Evolutionary conservation across 2,329 filamentous ascomycete genomes (phyloP).

Genomic region (Claviceps sp.): DNA sequence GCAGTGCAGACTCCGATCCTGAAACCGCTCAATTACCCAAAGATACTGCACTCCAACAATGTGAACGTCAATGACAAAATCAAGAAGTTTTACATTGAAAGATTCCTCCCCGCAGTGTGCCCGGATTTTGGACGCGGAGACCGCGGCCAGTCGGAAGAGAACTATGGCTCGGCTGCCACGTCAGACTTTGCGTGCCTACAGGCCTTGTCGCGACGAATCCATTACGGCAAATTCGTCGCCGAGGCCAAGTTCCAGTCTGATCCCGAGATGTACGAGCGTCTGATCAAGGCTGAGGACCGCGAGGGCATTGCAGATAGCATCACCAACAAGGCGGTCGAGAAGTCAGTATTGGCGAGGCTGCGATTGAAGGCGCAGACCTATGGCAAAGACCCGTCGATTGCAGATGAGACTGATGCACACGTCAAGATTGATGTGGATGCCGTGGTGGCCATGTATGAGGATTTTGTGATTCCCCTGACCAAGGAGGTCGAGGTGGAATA

Average conservation of each 20-base stretch:
- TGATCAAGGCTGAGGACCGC: slow-evolving; percentile 73
- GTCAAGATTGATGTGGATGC: slow-evolving; percentile 87
- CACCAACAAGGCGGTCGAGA: slow-evolving; percentile 78
- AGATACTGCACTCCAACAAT: slow-evolving; percentile 73
- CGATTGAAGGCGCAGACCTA: slow-evolving; percentile 86
- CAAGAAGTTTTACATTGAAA: slow-evolving; percentile 69
- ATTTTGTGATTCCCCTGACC: slow-evolving; percentile 93
- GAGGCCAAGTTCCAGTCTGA: slow-evolving; percentile 89
- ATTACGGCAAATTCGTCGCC: slow-evolving; percentile 97
- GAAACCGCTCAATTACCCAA: slow-evolving; percentile 76
- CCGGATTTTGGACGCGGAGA: slow-evolving; percentile 64
- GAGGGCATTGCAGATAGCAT: slow-evolving; percentile 79
- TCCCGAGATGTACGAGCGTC: slow-evolving; percentile 60
- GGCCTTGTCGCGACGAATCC: slow-evolving; percentile 77
- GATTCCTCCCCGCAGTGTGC: slow-evolving; percentile 76
- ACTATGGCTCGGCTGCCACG: slow-evolving; percentile 86
- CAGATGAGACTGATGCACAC: slow-evolving; percentile 36
- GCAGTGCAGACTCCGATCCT: slow-evolving; percentile 69
- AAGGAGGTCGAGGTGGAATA: slow-evolving; percentile 98
- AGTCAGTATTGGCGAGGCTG: slow-evolving; percentile 78
- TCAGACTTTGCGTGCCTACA: slow-evolving; percentile 86
- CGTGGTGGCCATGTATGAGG: slow-evolving; percentile 78
- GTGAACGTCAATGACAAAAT: slow-evolving; percentile 86
- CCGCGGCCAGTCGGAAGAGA: slow-evolving; percentile 75
- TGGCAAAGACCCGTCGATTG: slow-evolving; percentile 70